phyloP scores from a whole-genome alignment of 805 yeast species.

The Kazachstania martiniae region DNA sequence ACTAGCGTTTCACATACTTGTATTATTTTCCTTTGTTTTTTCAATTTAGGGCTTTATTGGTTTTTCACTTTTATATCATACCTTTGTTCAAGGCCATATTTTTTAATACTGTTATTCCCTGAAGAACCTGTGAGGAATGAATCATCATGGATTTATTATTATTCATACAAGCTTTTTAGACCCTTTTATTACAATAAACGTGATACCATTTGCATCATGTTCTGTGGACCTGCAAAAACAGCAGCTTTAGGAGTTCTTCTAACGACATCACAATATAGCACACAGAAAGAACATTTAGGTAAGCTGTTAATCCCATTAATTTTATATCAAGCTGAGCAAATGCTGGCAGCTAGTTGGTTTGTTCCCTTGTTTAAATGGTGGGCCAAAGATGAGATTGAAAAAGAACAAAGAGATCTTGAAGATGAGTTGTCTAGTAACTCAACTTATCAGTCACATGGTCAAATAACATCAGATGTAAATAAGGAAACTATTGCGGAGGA shows the following conservation, averaged over 20 bases:
- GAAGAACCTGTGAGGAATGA: slow-evolving; percentile 36
- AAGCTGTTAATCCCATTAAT: slow-evolving; percentile 71
- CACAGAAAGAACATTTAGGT: slow-evolving; percentile 50
- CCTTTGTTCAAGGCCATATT: slow-evolving; percentile 48
- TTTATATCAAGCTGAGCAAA: slow-evolving; percentile 80
- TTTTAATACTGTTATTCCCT: slow-evolving; percentile 34
- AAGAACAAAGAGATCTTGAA: slow-evolving; percentile 6
- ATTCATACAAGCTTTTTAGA: slow-evolving; percentile 28
- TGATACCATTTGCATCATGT: slow-evolving; percentile 71
- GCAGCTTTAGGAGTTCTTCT: slow-evolving; percentile 86
- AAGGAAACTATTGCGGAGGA: no score
- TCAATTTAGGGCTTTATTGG: slow-evolving; percentile 70
- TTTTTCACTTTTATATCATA: slow-evolving; percentile 62
- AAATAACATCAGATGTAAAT: no score
- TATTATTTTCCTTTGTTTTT: slow-evolving; percentile 67
- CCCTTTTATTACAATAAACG: slow-evolving; percentile 63
- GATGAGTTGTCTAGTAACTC: neutral
- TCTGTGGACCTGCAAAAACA: slow-evolving; percentile 89
- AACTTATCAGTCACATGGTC: neutral
- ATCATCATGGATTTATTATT: slow-evolving; percentile 36
- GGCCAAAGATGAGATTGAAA: slow-evolving; percentile 30
- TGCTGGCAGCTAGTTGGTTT: slow-evolving; percentile 64
- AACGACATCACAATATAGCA: slow-evolving; percentile 70
- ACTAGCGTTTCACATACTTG: slow-evolving; percentile 56
- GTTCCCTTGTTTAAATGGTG: slow-evolving; percentile 59